These are phyloP conservation scores for Avena insularis DNA, from an alignment of 176 grass and related monocot genomes.

Conservation along the genomic window DNA sequence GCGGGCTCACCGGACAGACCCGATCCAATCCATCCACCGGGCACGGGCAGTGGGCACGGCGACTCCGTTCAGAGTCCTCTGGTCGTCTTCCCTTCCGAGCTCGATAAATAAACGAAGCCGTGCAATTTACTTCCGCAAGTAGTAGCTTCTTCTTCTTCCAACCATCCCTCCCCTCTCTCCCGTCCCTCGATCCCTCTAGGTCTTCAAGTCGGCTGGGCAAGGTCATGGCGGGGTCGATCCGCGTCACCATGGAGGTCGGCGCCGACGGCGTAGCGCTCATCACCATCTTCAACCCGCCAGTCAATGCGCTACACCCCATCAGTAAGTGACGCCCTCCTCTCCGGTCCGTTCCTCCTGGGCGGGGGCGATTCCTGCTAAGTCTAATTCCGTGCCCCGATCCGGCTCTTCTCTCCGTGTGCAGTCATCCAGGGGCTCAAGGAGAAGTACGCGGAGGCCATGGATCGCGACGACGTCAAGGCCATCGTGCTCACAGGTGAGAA, in stretches of 20 bases:
- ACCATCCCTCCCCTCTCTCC: not conserved
- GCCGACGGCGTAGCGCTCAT: constrained; percentile 79
- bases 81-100: not conserved
- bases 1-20: not conserved
- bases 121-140: not conserved
- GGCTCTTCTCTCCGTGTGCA: not conserved
- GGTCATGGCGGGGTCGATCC: constrained; percentile 63
- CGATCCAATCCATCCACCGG: not conserved
- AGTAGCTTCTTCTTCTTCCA: not conserved
- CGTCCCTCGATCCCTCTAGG: not conserved
- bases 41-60: not conserved
- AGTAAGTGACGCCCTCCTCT: constrained; percentile 52
- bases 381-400: constrained; percentile 22
- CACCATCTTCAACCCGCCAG: constrained; percentile 91
- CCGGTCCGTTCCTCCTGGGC: not conserved
- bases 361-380: not conserved
- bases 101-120: not conserved
- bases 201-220: not conserved
- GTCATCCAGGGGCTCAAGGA: constrained; percentile 89
- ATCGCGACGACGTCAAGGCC: constrained; percentile 80
- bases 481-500: constrained; percentile 86
- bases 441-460: constrained; percentile 72
- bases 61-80: not conserved
- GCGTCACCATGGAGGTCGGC: constrained; percentile 91
- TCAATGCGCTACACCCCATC: constrained; percentile 83